Evolutionary conservation across 306 rosid species (phyloP).

Genomic region (Clitoria ternatea): DNA sequence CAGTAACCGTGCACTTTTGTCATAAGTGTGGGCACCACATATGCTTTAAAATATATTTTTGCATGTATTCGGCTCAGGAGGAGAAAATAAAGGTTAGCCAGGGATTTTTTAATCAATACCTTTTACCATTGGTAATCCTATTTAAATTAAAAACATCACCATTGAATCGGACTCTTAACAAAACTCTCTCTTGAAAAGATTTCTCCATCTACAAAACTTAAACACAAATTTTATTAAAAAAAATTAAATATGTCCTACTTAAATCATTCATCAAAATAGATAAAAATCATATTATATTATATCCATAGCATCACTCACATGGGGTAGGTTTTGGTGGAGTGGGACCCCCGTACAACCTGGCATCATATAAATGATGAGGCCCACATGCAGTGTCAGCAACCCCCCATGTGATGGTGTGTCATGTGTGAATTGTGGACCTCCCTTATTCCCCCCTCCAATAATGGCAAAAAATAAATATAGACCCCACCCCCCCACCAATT

Average conservation of each 20-base stretch:
- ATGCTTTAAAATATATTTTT: slow-evolving; percentile 46
- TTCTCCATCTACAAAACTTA: no score
- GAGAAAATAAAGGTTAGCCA: slow-evolving; percentile 7
- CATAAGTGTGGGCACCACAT: slow-evolving; percentile 74
- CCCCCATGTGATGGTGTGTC: slow-evolving; percentile 59
- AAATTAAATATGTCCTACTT: no score
- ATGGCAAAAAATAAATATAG: slow-evolving; percentile 26
- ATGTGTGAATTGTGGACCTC: slow-evolving; percentile 44
- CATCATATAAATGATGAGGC: slow-evolving; percentile 45
- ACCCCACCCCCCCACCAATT: slow-evolving; percentile 42
- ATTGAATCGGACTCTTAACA: no score
- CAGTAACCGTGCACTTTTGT: slow-evolving; percentile 61
- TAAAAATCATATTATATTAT: no score
- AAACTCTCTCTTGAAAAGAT: no score
- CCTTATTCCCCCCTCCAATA: slow-evolving; percentile 25
- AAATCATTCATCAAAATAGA: no score
- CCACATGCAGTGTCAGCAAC: slow-evolving; percentile 55
- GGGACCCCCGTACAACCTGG: slow-evolving; percentile 61
- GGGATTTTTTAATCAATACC: no score
- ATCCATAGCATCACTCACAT: slow-evolving; percentile 51
- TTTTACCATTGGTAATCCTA: no score
- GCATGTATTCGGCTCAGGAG: slow-evolving; percentile 48
- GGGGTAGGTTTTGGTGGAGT: slow-evolving; percentile 49
- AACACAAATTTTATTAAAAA: no score
- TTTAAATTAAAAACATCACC: no score